A percentile compares a stretch with the other conserved stretches of the same genome.
Conservation (phyloP, 2,329 filamentous ascomycete species). For the Helminthosporium solani region DNA sequence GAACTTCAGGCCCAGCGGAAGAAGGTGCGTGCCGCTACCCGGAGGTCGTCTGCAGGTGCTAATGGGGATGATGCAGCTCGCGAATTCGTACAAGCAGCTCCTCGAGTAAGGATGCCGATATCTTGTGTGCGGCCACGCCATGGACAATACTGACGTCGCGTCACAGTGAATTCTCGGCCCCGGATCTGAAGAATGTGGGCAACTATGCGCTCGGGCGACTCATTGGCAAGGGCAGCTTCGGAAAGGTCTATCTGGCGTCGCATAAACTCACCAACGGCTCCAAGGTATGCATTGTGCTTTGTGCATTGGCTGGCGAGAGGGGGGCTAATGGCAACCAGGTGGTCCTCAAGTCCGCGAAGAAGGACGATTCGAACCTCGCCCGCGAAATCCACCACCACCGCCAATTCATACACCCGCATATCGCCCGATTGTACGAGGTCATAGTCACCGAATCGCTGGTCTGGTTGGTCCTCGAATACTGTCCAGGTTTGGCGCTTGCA, state of each 20-base stretch:
- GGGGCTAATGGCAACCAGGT: conserved; percentile 61
- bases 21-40: conserved; percentile 47
- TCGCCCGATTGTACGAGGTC: conserved; percentile 93
- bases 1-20: conserved; percentile 61
- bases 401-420: conserved; percentile 96
- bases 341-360: conserved; percentile 96
- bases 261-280: conserved; percentile 99
- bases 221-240: conserved; percentile 97
- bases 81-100: conserved; percentile 93
- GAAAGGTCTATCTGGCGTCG: conserved; percentile 92
- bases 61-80: conserved; percentile 65
- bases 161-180: conserved; percentile 84
- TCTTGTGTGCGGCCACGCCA: conserved; percentile 2
- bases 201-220: conserved; percentile 90
- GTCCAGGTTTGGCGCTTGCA: conserved; percentile 63
- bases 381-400: conserved; percentile 98
- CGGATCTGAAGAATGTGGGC: conserved; percentile 86
- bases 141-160: conserved; percentile 18
- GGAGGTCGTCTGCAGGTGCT: conserved; percentile 1
- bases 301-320: background rate
- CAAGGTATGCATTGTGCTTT: conserved; percentile 65
- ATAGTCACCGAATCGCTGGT: conserved; percentile 94
- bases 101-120: conserved; percentile 68
- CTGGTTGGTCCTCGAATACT: conserved; percentile 97
- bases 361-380: conserved; percentile 91